Base-by-base conservation (phyloP, 306 rosid genomes). In the Spatholobus suberectus region DNA sequence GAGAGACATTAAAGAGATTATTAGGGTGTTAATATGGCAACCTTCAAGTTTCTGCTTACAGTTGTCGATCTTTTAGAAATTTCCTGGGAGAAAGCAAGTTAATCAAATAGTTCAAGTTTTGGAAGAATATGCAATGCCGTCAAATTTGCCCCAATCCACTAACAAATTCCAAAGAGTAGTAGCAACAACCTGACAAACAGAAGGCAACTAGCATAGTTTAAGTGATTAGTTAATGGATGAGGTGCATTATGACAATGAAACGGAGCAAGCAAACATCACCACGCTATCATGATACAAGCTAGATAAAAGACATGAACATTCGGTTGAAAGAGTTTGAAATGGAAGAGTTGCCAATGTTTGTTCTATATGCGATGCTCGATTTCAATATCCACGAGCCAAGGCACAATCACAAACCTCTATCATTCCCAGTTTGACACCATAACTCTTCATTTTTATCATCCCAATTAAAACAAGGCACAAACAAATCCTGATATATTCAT, bases 81-180 rank as follows among this genome's bases (percentile, higher is more conserved):
- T 87, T 91, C 89, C 84, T 84, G 92, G 84, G 96, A 94, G 88
- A 94, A 92, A 74, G 97, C 97, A 86, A 94, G 94, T 84, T 94
- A 97, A 32, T 93, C 98, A 73, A 94, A 91, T 78, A 94, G 88
- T 83, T 87, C 95, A 40, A 94, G 95, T 86, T 93, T 92, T 2
- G 98, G 97, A 57, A 94, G 84, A 85, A 94, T 86, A 90, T 93
- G 97, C 88, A 87, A 66, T 66, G 93, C 94, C 0, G 94, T 93
- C 94, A 90, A 77, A 83, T 94, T 96, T 54, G 97, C 90, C 85
- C 97, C 97, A 51, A 93, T 83, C 83, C 91, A 87, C 85, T 90
- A 92, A 85, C 94, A 92, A 82, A 94, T 61, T 75, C 87, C 87
- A n/a, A n/a, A 88, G 90, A 79, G 89, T 82, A 73, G 89, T 88